Base-by-base conservation (phyloP, 2,329 filamentous ascomycete species). In the Lecanoromycetidae sp. region DNA sequence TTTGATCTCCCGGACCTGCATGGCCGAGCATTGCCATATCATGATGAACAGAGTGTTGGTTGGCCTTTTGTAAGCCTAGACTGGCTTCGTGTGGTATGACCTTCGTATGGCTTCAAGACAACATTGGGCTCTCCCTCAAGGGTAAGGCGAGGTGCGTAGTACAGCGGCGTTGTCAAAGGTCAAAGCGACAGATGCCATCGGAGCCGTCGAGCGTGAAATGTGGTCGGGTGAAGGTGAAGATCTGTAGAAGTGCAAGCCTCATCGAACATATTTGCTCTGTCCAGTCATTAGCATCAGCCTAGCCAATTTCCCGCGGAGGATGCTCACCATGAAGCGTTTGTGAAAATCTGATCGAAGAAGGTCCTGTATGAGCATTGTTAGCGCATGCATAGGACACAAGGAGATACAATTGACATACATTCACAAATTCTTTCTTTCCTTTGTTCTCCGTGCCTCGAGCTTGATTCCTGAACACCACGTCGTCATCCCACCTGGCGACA, bases 401-500 rank as follows among this genome's bases (percentile, higher is more conserved):
- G n/a, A 40, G 43, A 23, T 36, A 26, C 19, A 50, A 23, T 69
- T 13, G 15, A 29, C 80, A 69, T 63, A 86, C 87, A 62, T 98
- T 98, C 65, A 98, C 88, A 68, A 98, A 98, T 66, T 94, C 88
- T 70, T 90, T 93, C 70, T 83, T 87, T 53, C 82, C 80, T 70
- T 82, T 88, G 53, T 95, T 87, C 61, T 96, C 90, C 0, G 88
- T 94, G 7, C 90, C 91, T 50, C 91, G 77, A 27, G 90, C 91
- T 68, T 98, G 91, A 65, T 98, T 98, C 71, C 94, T 96, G 70
- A 98, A 98, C 2, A 98, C 88, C 10, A 98, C 91, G 62, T 98
- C 91, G 58, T 98, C 91, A 57, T 98, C 91, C 91, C 91, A 98
- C 57, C 88, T 69, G 10, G 62, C 58, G 54, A 15, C 39, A 36